Percentiles rank a stretch among this genome's conserved stretches.
Conservation (phyloP, 1,284 basidiomycete genomes). For the Pseudozyma tsukubaensis region DNA sequence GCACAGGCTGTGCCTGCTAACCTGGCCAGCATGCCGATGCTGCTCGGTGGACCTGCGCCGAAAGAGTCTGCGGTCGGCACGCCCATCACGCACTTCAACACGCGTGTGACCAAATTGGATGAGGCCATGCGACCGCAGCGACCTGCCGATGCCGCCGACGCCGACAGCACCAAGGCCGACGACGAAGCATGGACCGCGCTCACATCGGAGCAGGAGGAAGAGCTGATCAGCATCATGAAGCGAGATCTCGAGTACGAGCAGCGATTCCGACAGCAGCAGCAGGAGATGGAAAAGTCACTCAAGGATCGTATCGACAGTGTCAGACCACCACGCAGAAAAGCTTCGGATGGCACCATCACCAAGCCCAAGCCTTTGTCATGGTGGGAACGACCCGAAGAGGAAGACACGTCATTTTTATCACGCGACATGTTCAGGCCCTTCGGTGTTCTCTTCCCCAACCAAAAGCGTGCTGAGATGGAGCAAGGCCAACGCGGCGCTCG, state of each 20-base stretch:
- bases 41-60: slow-evolving; percentile 67
- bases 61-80: slow-evolving; percentile 65
- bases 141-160: slow-evolving; percentile 71
- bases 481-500: slow-evolving; percentile 67
- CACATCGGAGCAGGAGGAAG: slow-evolving; percentile 71
- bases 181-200: slow-evolving; percentile 70
- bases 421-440: slow-evolving; percentile 50
- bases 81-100: slow-evolving; percentile 75
- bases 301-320: slow-evolving; percentile 48
- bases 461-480: slow-evolving; percentile 73
- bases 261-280: slow-evolving; percentile 62
- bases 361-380: slow-evolving; percentile 54
- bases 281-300: slow-evolving; percentile 51
- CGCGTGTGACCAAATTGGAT: slow-evolving; percentile 75
- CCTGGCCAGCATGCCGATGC: slow-evolving; percentile 59
- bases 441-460: slow-evolving; percentile 55
- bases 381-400: slow-evolving; percentile 61
- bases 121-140: slow-evolving; percentile 69
- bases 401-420: slow-evolving; percentile 29
- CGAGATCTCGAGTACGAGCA: slow-evolving; percentile 72
- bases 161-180: slow-evolving; percentile 24
- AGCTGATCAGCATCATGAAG: slow-evolving; percentile 74
- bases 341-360: slow-evolving; percentile 38
- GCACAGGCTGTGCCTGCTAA: slow-evolving; percentile 63
- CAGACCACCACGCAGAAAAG: slow-evolving; percentile 41